Evolutionary conservation across 208 protist species (phyloP).

Genomic region (Crithidia brevicula): DNA sequence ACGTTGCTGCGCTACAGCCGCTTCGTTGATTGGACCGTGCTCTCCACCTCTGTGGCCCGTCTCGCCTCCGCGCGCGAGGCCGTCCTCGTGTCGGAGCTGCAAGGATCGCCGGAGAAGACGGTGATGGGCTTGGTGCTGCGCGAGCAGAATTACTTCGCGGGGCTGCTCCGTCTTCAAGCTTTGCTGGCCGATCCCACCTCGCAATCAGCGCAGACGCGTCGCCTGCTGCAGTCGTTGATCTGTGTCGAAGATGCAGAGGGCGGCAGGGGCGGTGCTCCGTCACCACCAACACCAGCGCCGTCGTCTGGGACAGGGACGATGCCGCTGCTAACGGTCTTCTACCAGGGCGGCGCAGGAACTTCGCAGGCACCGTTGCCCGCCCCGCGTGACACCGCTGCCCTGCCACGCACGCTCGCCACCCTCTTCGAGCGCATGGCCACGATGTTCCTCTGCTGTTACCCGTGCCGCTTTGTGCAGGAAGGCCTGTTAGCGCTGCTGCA

Average conservation of each 20-base stretch:
- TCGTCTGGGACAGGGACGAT: conserved; percentile 3
- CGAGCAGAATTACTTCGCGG: conserved; percentile 36
- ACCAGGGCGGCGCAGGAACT: not conserved
- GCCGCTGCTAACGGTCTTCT: conserved; percentile 13
- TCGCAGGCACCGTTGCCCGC: not conserved
- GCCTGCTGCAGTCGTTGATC: conserved; percentile 18
- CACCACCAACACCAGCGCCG: not conserved
- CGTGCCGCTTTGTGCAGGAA: conserved; percentile 38
- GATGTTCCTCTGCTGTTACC: conserved; percentile 34
- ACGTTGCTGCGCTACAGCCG: conserved; percentile 27
- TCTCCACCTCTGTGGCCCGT: conserved; percentile 8
- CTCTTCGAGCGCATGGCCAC: conserved; percentile 32
- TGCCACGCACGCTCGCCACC: conserved; percentile 4
- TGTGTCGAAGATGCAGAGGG: not conserved
- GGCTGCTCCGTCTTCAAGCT: conserved; percentile 37
- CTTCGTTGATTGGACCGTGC: conserved; percentile 13
- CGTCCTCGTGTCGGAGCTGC: conserved; percentile 23
- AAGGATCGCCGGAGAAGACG: conserved; percentile 12
- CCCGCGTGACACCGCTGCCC: not conserved
- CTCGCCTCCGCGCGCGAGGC: conserved; percentile 17
- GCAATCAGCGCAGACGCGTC: conserved; percentile 9
- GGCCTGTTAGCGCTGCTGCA: conserved; percentile 33
- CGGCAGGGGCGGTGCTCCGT: not conserved
- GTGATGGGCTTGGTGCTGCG: conserved; percentile 24
- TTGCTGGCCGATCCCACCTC: conserved; percentile 22